Evolutionary conservation across 129 eudicot genomes (phyloP), one percentile per base, ranked within the genome.

Genomic region (Artemisia tridentata): DNA sequence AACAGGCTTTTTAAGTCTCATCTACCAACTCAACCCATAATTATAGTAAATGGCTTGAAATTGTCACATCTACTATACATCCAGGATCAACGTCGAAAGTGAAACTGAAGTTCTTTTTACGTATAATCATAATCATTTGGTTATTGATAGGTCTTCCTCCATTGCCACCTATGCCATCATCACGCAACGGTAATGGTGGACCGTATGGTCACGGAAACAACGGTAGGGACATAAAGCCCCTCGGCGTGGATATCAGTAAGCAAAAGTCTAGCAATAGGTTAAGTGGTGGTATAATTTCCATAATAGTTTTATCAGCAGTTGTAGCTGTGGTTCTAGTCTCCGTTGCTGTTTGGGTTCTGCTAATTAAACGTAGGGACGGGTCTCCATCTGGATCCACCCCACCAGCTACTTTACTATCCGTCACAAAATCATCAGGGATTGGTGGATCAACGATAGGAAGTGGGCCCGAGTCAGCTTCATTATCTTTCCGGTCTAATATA

Each of bases 101-200:
- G 19, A 58, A 53, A 52, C 1, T 17, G 4, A 27, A 27, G 11
- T 15, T 72, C 7, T 4, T 12, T 13, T 72, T 62, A 52, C 69
- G 18, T 56, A 55, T 13, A 15, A 34, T 50, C 41, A 43, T 63
- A 16, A 61, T 18, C 68, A 17, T 13, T 41, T 75, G 54, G 17
- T 57, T 47, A 4, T 34, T 72, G 15, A 53, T 56, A 91, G 97
- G 97, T 52, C 96, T 91, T 72, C 97, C 97, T 12, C 82, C 88
- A 41, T 88, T 93, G 72, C 97, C 97, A 52, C 96, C 97, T 49
- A 75, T 79, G 80, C 82, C 95, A 62, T 78, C 83, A 69, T 85
- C 92, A 14, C 69, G 66, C 59, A 80, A 71, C 54, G 77, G 69
- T 71, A 59, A 72, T 58, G 80, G 75, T 62, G 87, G 69, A 43